Conservation (phyloP, 345 rosid genomes). For the Angophora floribunda region DNA sequence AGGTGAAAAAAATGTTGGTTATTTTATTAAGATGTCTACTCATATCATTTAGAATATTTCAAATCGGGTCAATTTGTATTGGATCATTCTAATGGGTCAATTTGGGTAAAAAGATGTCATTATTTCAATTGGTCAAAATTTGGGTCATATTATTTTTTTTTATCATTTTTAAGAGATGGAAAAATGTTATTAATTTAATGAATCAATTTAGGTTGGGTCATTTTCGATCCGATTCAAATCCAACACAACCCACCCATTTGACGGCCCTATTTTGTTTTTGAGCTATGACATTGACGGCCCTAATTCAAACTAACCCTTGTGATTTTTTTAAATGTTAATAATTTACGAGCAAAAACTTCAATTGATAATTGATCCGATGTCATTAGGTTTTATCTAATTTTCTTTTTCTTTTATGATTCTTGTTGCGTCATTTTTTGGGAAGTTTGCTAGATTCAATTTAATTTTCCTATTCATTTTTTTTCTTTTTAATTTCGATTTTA, state of each 20-base stretch:
- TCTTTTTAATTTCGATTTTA: not conserved
- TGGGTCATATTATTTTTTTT: accelerated
- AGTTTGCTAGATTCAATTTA: not conserved
- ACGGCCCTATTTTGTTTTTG: not conserved
- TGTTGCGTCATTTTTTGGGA: not conserved
- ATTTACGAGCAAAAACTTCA: not conserved
- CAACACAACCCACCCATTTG: not conserved
- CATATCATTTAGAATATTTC: accelerated
- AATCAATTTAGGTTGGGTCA: no score
- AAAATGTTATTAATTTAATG: no score
- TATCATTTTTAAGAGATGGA: no score
- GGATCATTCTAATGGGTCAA: no score
- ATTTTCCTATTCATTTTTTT: not conserved
- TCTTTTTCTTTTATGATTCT: no score
- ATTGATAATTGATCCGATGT: not conserved
- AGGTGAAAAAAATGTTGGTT: not conserved
- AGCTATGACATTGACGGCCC: not conserved
- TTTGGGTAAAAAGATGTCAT: not conserved
- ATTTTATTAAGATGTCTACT: not conserved
- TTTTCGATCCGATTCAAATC: not conserved
- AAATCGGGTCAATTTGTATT: no score
- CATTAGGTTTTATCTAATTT: not conserved
- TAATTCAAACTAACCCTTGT: not conserved
- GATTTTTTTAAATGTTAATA: not conserved
- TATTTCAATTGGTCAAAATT: not conserved